phyloP scores from a whole-genome alignment of 495 filamentous ascomycete species.

The Penicillium cinerascens region DNA sequence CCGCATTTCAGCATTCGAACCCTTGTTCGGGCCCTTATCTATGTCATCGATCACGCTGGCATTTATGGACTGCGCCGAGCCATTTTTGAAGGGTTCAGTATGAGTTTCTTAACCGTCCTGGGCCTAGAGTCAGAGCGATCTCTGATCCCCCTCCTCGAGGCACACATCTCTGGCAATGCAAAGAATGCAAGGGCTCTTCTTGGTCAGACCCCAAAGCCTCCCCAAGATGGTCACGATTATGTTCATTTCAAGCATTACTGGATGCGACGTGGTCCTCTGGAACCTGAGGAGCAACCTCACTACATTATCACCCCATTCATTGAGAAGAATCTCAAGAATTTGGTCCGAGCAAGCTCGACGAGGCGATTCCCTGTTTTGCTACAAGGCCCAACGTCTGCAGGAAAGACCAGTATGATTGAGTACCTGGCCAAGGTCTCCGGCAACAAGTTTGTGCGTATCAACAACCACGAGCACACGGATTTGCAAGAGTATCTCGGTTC shows the following conservation, averaged over 20 bases:
- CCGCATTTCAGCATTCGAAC: constrained; percentile 96
- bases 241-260: constrained; percentile 92
- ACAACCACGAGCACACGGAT: constrained; percentile 99
- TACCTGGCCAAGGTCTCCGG: constrained; percentile 93
- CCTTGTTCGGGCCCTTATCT: constrained; percentile 83
- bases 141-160: constrained; percentile 76
- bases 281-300: constrained; percentile 68
- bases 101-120: constrained; percentile 91
- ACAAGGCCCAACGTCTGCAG: constrained; percentile 93
- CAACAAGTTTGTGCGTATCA: constrained; percentile 96
- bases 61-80: constrained; percentile 85
- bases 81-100: constrained; percentile 94
- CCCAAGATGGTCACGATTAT: constrained; percentile 71
- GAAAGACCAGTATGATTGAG: constrained; percentile 99
- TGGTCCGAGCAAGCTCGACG: constrained; percentile 88
- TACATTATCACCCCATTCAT: constrained; percentile 98
- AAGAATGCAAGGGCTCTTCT: constrained; percentile 65
- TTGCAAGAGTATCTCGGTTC: constrained; percentile 96
- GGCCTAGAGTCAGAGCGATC: constrained; percentile 71
- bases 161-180: constrained; percentile 67
- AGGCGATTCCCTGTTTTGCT: constrained; percentile 91
- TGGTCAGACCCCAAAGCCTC: constrained; percentile 68
- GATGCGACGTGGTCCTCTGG: constrained; percentile 69
- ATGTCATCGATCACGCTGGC: constrained; percentile 77
- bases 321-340: constrained; percentile 86